Conservation (phyloP, 2,329 filamentous ascomycete genomes). For the Tolypocladium tundrense region DNA sequence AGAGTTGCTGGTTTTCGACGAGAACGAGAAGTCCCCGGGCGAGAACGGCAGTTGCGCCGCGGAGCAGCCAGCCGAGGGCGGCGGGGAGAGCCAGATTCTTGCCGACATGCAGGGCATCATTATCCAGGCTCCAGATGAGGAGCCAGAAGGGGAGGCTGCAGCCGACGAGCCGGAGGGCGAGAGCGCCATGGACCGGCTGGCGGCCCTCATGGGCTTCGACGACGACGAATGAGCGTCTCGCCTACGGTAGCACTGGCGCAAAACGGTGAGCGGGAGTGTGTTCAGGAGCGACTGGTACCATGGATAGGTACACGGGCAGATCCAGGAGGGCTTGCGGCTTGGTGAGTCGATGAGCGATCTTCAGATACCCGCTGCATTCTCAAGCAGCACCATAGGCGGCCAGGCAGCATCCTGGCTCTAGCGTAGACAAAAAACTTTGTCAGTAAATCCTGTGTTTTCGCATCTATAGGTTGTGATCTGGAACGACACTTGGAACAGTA, state of each 20-base stretch:
- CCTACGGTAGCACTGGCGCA: not conserved
- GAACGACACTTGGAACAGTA: too few species aligned
- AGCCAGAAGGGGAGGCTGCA: not conserved
- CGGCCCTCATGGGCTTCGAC: conserved; percentile 1
- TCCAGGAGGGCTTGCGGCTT: not conserved
- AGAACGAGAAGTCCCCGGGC: not conserved
- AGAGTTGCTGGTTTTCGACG: not conserved
- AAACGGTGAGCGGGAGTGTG: too few species aligned
- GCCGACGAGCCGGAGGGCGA: not conserved
- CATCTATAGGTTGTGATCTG: too few species aligned
- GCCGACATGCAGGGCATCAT: not conserved
- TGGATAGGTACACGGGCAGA: not conserved
- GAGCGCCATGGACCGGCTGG: conserved; percentile 1
- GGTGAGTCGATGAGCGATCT: not conserved
- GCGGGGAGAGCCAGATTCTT: not conserved
- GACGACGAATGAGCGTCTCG: not conserved
- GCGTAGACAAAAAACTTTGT: too few species aligned
- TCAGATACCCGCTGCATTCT: not conserved
- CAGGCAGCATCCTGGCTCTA: not conserved
- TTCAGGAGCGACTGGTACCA: not conserved
- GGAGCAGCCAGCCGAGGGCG: too few species aligned
- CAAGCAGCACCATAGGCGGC: not conserved
- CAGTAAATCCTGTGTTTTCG: too few species aligned
- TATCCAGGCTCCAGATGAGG: not conserved
- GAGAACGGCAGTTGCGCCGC: not conserved